phyloP scores from a whole-genome alignment of 352 stramenopile genomes.

The Globisporangium heterothallicum region DNA sequence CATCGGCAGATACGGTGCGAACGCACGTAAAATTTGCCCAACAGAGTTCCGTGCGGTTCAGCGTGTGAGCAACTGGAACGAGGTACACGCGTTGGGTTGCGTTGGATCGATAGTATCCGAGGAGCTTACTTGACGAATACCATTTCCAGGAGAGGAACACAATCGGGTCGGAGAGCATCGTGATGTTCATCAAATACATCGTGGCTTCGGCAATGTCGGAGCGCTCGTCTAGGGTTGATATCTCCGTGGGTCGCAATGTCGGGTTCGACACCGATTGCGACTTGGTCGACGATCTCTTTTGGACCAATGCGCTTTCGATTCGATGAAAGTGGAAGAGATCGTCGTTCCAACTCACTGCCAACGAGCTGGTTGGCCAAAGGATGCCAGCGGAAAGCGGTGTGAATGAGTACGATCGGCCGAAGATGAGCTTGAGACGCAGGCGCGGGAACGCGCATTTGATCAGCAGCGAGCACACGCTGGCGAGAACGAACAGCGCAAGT shows the following conservation, averaged over 20 bases:
- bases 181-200: not conserved
- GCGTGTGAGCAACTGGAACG: not conserved
- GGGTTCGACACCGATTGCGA: too few species aligned
- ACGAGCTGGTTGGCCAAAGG: not conserved
- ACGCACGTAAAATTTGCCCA: not conserved
- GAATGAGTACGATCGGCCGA: not conserved
- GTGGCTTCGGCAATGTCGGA: not conserved
- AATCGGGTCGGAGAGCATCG: not conserved
- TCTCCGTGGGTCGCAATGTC: not conserved
- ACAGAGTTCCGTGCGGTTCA: not conserved
- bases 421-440: not conserved
- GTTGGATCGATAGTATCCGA: not conserved
- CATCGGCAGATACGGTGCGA: not conserved
- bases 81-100: not conserved
- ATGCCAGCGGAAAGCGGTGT: not conserved
- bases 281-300: too few species aligned
- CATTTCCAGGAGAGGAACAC: not conserved
- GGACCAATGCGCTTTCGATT: constrained; percentile 2
- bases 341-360: constrained; percentile 4
- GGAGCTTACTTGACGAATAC: not conserved
- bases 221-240: constrained; percentile 20
- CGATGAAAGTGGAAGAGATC: constrained; percentile 1
- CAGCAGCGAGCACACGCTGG: not conserved
- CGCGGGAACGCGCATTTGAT: not conserved
- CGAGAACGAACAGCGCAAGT: not conserved